Base-by-base conservation (phyloP, 331 rosid genomes). In the Telfairia occidentalis region DNA sequence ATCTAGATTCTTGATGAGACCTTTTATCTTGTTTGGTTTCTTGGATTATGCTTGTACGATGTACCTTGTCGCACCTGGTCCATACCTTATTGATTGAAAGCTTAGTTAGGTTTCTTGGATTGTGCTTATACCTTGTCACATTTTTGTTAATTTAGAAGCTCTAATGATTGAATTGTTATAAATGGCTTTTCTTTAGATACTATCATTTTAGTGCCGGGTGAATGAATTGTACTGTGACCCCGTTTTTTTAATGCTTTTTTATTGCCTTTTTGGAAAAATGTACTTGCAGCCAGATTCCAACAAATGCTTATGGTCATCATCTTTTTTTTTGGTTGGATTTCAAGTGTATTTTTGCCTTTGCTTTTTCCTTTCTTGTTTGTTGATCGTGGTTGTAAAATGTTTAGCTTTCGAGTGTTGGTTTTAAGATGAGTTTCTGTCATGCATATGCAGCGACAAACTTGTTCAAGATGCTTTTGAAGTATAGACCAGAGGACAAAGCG, bases 381-480 rank as follows among this genome's bases (percentile, higher is more conserved):
- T 65, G 9, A 3, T 5, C 24, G 19, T n/a, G 3, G 46, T 65
- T 37, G 30, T 11, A 2, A 19, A 5, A 9, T 65, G 18, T 2
- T 38, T 21, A 37, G 42, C 2, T 46, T 46, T 46, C 2, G 13
- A 5, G 8, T 37, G 38, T 58, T 58, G 1, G 3, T 58, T 57
- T 10, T 58, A 35, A 63, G n/a, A 9, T 23, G 7, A 19, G 11
- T 69, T 69, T 24, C 50, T 42, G 48, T 42, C 19, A 42, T 42
- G 19, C 40, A 18, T 16, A 5, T 26, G 74, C 40, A 69, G 74
- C 74, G 26, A 69, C 57, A 16, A 69, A 69, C 24, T 24, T 69
- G 57, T 69, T 69, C 57, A 69, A 45, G 57, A 69, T 69, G 74
- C 74, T 69, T 26, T 45, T 69, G 57, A 69, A 69, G 74, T 69